These are phyloP conservation scores for Vickermania ingenoplastis DNA, from an alignment of 208 protist species.

Conservation along the genomic window DNA sequence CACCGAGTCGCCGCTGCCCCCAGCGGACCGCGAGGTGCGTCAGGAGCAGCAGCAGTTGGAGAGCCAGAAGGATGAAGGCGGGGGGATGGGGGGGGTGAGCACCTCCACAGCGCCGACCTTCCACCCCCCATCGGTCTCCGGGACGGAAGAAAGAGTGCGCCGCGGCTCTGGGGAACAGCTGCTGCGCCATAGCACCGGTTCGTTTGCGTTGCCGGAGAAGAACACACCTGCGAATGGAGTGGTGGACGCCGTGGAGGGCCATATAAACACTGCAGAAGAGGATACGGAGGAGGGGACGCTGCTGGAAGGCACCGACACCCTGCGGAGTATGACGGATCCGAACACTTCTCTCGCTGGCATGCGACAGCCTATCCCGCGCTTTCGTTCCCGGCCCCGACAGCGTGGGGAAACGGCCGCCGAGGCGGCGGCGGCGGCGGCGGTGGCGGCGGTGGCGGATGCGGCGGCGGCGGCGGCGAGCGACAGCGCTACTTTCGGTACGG, in stretches of 20 bases:
- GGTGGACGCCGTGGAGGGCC: neutral
- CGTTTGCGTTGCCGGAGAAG: too few species aligned
- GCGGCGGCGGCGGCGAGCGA: neutral
- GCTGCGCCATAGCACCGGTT: too few species aligned
- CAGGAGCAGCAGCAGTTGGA: too few species aligned
- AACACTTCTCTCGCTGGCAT: neutral
- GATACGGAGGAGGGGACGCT: neutral
- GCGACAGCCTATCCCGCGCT: neutral
- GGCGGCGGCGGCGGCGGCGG: neutral
- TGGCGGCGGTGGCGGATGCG: neutral
- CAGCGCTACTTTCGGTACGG: neutral
- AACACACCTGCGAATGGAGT: neutral
- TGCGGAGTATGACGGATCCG: neutral
- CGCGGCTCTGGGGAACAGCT: too few species aligned
- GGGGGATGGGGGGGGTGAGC: neutral
- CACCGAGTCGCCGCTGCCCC: too few species aligned
- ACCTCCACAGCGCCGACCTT: neutral
- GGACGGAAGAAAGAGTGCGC: neutral
- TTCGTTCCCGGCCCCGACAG: neutral
- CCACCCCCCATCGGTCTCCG: neutral
- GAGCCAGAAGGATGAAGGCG: too few species aligned
- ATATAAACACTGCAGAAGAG: too few species aligned
- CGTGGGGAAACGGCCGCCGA: neutral
- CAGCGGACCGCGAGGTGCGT: too few species aligned
- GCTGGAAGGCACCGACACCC: neutral